Evolutionary conservation across 495 filamentous ascomycete species (phyloP), one percentile per base, ranked within the genome.

Genomic region (Neurospora sp.): DNA sequence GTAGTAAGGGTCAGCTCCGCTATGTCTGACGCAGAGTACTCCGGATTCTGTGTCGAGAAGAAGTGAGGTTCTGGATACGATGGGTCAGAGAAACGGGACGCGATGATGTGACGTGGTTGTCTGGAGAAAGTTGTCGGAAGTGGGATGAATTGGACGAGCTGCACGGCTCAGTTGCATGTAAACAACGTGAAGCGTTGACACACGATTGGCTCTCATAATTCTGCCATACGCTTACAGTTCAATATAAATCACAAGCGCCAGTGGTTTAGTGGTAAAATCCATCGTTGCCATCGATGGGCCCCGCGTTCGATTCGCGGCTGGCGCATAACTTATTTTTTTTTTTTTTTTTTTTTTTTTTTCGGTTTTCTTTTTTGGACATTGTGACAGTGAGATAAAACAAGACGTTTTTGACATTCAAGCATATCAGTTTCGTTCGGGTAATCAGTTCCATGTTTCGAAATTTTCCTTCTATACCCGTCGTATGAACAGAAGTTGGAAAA

Each of bases 211-310:
- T 15, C 0, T 17, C 1, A 59, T 59, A 31, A 7, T 0, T 0
- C 0, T 0, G 15, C 3, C 5, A 11, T 6, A 7, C 5, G 24
- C 5, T 1, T 8, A 0, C 6, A 8, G 9, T 4, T 0, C 6
- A 19, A 19, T 8, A 17, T 62, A 13, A 62, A 31, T 31, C 13
- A 34, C 6, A 31, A 62, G 54, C 54, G 54, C 54, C 80, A 83
- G 82, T 84, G 82, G 82, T 84, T 84, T 85, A 85, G 83, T 85
- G 83, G 83, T 85, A 85, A 85, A 85, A 85, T 84, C 82, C 83
- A 84, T 85, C 83, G 83, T 85, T 85, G 83, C 83, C 83, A 85
- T 85, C 83, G 83, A 84, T 84, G 83, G 82, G 83, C 83, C 83
- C 83, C 83, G 83, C 79, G 83, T 85, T 85, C 83, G 83, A 84